Evolutionary conservation across 2,329 filamentous ascomycete species (phyloP).

Genomic region (Ophiostoma sp.): DNA sequence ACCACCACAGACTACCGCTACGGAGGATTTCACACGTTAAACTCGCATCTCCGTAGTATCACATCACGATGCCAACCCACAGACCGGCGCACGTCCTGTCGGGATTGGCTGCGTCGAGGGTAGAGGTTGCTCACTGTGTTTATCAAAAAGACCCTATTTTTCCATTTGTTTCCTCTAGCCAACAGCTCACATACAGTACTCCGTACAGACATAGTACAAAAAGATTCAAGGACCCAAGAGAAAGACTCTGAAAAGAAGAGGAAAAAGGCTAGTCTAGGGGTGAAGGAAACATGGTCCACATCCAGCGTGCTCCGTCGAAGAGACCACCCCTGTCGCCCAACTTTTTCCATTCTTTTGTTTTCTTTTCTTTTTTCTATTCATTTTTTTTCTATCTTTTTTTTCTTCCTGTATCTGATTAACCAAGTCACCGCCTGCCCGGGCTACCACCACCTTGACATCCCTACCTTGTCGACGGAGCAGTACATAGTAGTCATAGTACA

Average conservation of each 20-base stretch:
- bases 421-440: constrained; percentile 25
- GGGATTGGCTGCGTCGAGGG: background rate
- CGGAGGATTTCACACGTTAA: constrained; percentile 4
- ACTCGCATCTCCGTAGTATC: constrained; percentile 4
- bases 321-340: constrained; percentile 18
- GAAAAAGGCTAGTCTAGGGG: constrained; percentile 16
- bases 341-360: constrained; percentile 3
- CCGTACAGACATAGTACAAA: background rate
- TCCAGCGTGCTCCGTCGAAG: constrained; percentile 24
- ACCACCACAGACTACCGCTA: background rate
- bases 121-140: background rate
- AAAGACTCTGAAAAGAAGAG: background rate
- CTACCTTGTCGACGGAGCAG: background rate
- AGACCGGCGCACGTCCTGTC: constrained; percentile 19
- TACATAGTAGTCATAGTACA: too few relatives aligned
- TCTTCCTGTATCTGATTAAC: background rate
- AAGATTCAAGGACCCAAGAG: background rate
- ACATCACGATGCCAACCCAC: constrained; percentile 15
- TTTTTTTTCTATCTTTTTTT: background rate
- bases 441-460: constrained; percentile 18
- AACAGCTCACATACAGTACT: background rate
- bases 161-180: background rate
- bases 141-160: background rate
- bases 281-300: constrained; percentile 21
- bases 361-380: constrained; percentile 1